Base-by-base conservation (phyloP, 495 filamentous ascomycete genomes). In the Chlorociboria aeruginascens region DNA sequence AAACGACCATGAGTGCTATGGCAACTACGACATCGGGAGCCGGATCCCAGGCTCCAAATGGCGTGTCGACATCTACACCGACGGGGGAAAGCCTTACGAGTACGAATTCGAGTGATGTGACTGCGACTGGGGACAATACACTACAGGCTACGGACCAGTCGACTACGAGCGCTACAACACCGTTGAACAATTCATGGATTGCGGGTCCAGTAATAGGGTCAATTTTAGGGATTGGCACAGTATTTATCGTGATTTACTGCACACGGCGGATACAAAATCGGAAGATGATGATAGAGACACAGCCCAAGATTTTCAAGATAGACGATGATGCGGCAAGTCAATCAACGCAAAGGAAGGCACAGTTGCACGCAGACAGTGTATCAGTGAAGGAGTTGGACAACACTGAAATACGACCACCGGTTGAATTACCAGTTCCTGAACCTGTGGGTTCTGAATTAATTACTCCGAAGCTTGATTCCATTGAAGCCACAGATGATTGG, bases 241-340 rank as follows among this genome's bases (percentile, higher is more conserved):
- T 56, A 1, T 45, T 56, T 8, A 25, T 49, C 8, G 53, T 52
- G 10, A 52, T 56, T 29, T 49, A 44, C 45, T 56, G 48, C 35
- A 56, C 53, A 4, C 48, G 53, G 6, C 45, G 49, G 25, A 45
- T 39, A 44, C 29, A 9, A 34, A 16, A 13, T 8, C n/a, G 16
- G 8, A 43, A 41, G n/a, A 36, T 42, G 37, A 28, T 0, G 14
- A 35, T 46, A 20, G 29, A 32, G 33, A 9, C 14, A 8, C 8
- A 12, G 34, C 12, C 14, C 7, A 46, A 37, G 32, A 17, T 25
- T 8, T 14, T 20, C 31, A 17, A 39, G 10, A 4, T 13, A 9
- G 33, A 25, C 10, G 32, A 28, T 17, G 35, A 45, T 17, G 3
- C 32, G 17, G 31, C 36, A 14, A 8, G 9, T 20, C 30, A 44